Evolutionary conservation across 2,329 filamentous ascomycete species (phyloP).

Genomic region (Whalleya microplaca): DNA sequence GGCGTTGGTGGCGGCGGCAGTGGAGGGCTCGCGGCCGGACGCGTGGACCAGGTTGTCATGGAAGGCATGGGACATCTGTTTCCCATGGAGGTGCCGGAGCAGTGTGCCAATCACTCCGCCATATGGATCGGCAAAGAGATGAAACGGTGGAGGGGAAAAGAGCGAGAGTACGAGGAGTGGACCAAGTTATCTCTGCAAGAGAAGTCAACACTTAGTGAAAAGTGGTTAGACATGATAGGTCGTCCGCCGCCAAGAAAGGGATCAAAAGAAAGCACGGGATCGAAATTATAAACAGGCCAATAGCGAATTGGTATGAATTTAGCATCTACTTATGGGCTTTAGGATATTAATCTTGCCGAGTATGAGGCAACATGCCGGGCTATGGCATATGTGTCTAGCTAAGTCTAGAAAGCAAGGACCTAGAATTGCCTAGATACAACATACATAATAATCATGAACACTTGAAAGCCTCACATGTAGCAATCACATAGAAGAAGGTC

Average conservation of each 20-base stretch:
- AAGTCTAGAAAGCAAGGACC: no score
- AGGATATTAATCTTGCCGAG: no score
- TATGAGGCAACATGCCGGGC: no score
- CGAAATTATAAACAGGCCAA: constrained; percentile 23
- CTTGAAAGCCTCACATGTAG: neutral
- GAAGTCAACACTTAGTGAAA: constrained; percentile 60
- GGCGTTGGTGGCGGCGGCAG: constrained; percentile 70
- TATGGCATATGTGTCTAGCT: no score
- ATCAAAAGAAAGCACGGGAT: constrained; percentile 4
- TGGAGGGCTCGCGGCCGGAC: constrained; percentile 64
- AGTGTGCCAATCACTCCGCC: constrained; percentile 65
- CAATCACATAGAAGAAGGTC: neutral
- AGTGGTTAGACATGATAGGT: constrained; percentile 59
- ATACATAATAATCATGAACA: no score
- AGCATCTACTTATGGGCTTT: no score
- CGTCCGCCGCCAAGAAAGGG: constrained; percentile 20
- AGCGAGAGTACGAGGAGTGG: constrained; percentile 62
- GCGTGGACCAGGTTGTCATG: constrained; percentile 68
- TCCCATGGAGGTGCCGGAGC: constrained; percentile 75
- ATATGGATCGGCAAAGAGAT: constrained; percentile 63
- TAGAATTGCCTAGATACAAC: no score
- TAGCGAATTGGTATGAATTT: neutral
- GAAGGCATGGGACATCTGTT: constrained; percentile 76
- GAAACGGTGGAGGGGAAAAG: constrained; percentile 58
- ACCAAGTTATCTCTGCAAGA: constrained; percentile 50